Base-by-base conservation (phyloP, 805 yeast species). In the Saccharomycopsis lassenensis region DNA sequence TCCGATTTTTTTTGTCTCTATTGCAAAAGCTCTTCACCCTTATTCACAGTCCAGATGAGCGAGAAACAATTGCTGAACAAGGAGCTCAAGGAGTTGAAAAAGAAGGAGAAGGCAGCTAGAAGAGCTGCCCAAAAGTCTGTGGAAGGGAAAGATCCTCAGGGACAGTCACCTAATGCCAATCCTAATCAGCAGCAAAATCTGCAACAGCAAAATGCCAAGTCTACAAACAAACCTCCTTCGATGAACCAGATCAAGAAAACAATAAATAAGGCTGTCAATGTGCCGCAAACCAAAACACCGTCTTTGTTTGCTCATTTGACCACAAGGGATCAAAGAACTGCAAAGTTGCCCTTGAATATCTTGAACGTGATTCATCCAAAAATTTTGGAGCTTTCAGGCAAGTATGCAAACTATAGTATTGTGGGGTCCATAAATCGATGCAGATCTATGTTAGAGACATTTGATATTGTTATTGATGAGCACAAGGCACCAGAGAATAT, bases 351-450 rank as follows among this genome's bases (percentile, higher is more conserved):
- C 37, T 76, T 70, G 16, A 63, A 67, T 5, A 65, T 74, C 17
- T 69, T 77, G 5, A 73, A 77, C 40, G 69, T 82, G 33, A 83
- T 89, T 15, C 98, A 91, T 57, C 96, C 96, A 0, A 73, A 83
- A 1, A 77, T 89, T 29, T 62, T 85, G 34, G 66, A 84, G 18
- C 62, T 91, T 44, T 78, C 94, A 1, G 72, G 84, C 40, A 80
- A 83, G 47, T 74, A 78, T 47, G 78, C 95, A 10, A 76, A 85
- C 29, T 89, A 84, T 56, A 72, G 79, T 46, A 74, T 89, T 26
- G 91, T 87, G 6, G 98, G 98, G 0, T 85, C 96, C 0, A 80
- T 79, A 2, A 77, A 83, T 19, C 70, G 98, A 48, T 82, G 94
- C 56, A 65, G 66, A 43, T 79, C 84, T 12, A 84, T 89, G 91